Percentiles rank a stretch among this genome's conserved stretches.
These are phyloP conservation scores for Symbiotaphrina buchneri DNA, from an alignment of 495 filamentous ascomycete genomes.

Conservation along the genomic window DNA sequence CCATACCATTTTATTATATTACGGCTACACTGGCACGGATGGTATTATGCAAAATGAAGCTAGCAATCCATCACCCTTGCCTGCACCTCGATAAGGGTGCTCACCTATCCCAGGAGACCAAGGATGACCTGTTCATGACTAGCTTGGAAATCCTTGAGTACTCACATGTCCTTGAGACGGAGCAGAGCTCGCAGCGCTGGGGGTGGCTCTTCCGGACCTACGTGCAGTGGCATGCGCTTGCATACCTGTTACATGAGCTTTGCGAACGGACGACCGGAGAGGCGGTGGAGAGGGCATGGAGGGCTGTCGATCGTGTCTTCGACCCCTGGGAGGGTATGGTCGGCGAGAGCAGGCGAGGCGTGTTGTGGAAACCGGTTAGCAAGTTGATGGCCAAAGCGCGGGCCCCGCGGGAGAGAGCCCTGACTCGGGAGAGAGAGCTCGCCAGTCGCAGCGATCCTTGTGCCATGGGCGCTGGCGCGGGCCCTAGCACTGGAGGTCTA, in stretches of 20 bases:
- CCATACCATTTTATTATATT: conserved; percentile 45
- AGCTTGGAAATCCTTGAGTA: conserved; percentile 62
- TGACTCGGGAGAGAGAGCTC: no score
- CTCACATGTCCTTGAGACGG: conserved; percentile 33
- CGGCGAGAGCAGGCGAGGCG: conserved; percentile 31
- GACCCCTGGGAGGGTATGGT: conserved; percentile 21
- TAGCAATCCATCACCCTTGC: conserved; percentile 37
- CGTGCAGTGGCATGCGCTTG: conserved; percentile 64
- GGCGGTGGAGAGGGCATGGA: conserved; percentile 64
- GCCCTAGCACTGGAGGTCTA: no score
- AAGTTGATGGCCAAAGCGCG: conserved; percentile 47
- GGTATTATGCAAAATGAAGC: conserved; percentile 45
- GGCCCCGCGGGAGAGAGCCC: neutral
- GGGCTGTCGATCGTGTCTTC: conserved; percentile 39
- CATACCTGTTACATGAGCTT: conserved; percentile 54
- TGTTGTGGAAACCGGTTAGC: conserved; percentile 51
- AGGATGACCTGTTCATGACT: conserved; percentile 50
- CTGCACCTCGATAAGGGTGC: conserved; percentile 13
- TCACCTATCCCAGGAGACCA: conserved; percentile 28
- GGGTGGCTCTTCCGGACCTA: conserved; percentile 68
- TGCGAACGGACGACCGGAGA: conserved; percentile 45
- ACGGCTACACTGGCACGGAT: conserved; percentile 44
- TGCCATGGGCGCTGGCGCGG: no score
- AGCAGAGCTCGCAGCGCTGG: conserved; percentile 39
- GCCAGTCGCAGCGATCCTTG: no score